phyloP scores from a whole-genome alignment of 768 basidiomycete genomes.

The Hirschioporus abietinus region DNA sequence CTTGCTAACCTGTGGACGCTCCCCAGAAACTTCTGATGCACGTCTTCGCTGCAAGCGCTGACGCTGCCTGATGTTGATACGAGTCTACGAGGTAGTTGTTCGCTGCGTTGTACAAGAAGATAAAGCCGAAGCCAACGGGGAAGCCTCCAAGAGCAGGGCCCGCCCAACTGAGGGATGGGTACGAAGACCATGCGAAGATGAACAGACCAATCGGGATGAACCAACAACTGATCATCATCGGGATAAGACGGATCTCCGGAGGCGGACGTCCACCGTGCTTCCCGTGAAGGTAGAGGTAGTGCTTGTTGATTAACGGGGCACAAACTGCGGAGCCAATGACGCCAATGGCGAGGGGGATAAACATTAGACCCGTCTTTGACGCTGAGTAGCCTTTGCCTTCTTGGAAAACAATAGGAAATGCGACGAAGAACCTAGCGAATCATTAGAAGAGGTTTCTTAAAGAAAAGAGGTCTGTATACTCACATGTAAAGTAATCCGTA shows the following conservation, averaged over 20 bases:
- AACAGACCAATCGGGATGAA: slow-evolving; percentile 33
- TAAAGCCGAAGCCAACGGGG: slow-evolving; percentile 34
- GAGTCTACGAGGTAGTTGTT: slow-evolving; percentile 37
- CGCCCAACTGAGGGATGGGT: slow-evolving; percentile 32
- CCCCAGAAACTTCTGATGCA: slow-evolving; percentile 29
- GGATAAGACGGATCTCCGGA: slow-evolving; percentile 36
- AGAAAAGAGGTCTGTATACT: background rate
- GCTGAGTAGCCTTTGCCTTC: slow-evolving; percentile 31
- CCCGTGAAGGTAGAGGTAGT: slow-evolving; percentile 26
- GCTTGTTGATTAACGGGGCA: slow-evolving; percentile 29
- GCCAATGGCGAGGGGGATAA: slow-evolving; percentile 36
- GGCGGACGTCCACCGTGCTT: slow-evolving; percentile 33
- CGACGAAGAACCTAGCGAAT: slow-evolving; percentile 26
- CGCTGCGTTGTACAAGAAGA: slow-evolving; percentile 33
- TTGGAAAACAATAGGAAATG: slow-evolving; percentile 33
- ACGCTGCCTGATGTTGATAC: slow-evolving; percentile 33
- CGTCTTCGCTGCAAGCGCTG: slow-evolving; percentile 35
- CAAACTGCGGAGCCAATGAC: slow-evolving; percentile 28
- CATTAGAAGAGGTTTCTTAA: slow-evolving; percentile 7
- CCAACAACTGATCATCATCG: slow-evolving; percentile 33
- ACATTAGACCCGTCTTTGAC: slow-evolving; percentile 33
- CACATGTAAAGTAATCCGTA: slow-evolving; percentile 29
- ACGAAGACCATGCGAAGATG: slow-evolving; percentile 39
- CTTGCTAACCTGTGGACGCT: slow-evolving; percentile 17
- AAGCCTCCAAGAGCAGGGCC: slow-evolving; percentile 31